Evolutionary conservation across 805 yeast genomes (phyloP), one percentile per base, ranked within the genome.

Genomic region (Brettanomyces sp.): DNA sequence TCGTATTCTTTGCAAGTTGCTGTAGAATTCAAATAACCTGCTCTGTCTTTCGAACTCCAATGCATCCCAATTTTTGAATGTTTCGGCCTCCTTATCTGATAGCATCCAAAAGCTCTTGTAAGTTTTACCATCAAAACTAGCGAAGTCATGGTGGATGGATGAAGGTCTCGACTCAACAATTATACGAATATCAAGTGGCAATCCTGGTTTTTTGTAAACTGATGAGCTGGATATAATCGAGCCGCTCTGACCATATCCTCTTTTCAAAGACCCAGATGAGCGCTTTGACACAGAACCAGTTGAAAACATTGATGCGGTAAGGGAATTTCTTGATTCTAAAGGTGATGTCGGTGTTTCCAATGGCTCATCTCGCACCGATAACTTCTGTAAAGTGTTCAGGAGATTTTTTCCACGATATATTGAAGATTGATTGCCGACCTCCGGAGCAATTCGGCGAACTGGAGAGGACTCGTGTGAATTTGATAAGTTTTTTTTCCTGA

Each of bases 81-180:
- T 39, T 28, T 28, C 25, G 1, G 53, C 52, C 39, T 63, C 66
- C 6, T 58, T 59, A 1, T 44, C 12, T 1, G 57, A 49, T 5
- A 63, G 39, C 32, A 52, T 55, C 66, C 66, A 63, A 45, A 62
- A 62, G 23, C 55, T 59, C 1, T 45, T 45, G 43, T 59, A 62
- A 28, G 56, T 56, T 2, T 49, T 44, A 39, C 57, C 58, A 22
- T 51, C 56, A 34, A 60, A 59, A 7, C 45, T 46, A 23, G 49
- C 54, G 41, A 61, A 46, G 11, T 48, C 42, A 42, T 58, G 65
- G 2, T 44, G 39, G 37, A 52, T 55, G 3, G 46, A 37, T 18
- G 48, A 41, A 1, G 64, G 62, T 36, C 65, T 52, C 22, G 64
- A 60, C 22, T 60, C 57, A 12, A 53, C 45, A 18, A 62, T 54